Base-by-base conservation (phyloP, 139 green algal species). In the Micractinium sp. region DNA sequence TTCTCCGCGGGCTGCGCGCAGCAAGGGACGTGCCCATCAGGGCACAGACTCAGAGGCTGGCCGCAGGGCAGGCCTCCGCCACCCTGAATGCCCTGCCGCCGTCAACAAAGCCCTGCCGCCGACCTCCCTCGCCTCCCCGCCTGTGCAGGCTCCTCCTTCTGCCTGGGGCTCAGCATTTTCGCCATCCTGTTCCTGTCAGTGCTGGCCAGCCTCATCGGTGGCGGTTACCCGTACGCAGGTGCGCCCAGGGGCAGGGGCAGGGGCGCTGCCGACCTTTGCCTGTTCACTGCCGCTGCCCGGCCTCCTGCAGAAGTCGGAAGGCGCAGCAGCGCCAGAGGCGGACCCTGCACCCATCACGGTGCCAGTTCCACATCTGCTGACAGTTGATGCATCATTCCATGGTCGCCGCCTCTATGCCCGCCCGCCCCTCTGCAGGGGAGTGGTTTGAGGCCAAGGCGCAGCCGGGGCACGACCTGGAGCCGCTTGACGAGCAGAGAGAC, bases 201-300 rank as follows among this genome's bases (percentile, higher is more conserved):
- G 29, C 60, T 93, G 56, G 90, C 90, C 25, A 81, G n/a, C 27
- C 74, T 93, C 38, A 93, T 93, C 23, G 29, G 60, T n/a, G 47
- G 88, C n/a, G 88, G 47, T 15, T 93, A 93, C 61, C 90, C 90
- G 36, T 93, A 89, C 38, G 90, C 90, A 41, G 86, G 86, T 85
- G 33, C 9, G 22, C 76, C 36, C 13, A 22, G 3, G 13, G 23
- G 36, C 36, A n/a, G 22, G 18, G 74, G n/a, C n/a, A n/a, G n/a
- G n/a, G n/a, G n/a, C n/a, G n/a, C n/a, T n/a, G n/a, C n/a, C n/a
- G n/a, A n/a, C n/a, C n/a, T n/a, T n/a, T n/a, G n/a, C n/a, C n/a
- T n/a, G n/a, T n/a, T n/a, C n/a, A n/a, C n/a, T n/a, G n/a, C n/a
- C n/a, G n/a, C n/a, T n/a, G n/a, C n/a, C n/a, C n/a, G n/a, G n/a